A percentile compares a stretch with the other conserved stretches of the same genome.
Evolutionary conservation across 192 early-diverging fungal genomes (phyloP).

Genomic region (Rhizophagus prolifer): DNA sequence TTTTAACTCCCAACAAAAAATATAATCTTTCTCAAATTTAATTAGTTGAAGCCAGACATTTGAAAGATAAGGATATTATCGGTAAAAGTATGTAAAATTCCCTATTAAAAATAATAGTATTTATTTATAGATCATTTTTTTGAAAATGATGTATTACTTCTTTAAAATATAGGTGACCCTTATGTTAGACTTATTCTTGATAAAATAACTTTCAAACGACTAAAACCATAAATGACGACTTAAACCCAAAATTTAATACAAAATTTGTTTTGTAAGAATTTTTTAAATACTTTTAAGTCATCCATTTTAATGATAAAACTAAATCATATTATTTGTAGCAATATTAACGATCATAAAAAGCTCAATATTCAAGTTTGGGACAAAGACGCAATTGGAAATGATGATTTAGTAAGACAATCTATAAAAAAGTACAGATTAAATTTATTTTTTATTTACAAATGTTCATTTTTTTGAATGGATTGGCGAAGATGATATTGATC

Average conservation of each 20-base stretch:
- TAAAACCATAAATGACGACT: constrained; percentile 22
- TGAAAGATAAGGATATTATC: too few relatives aligned
- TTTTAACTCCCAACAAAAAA: too few relatives aligned
- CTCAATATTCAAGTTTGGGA: constrained; percentile 30
- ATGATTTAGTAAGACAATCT: constrained; percentile 12
- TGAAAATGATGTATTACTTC: neutral
- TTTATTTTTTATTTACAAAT: neutral
- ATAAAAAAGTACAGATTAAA: neutral
- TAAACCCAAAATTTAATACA: constrained; percentile 36
- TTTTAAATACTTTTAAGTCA: too few relatives aligned
- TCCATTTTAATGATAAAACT: neutral
- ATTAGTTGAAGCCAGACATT: too few relatives aligned
- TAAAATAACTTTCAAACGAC: constrained; percentile 36
- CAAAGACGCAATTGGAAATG: constrained; percentile 23
- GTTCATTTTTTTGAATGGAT: constrained; percentile 11
- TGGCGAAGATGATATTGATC: constrained; percentile 30
- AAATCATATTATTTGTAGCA: constrained; percentile 3
- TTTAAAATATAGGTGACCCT: neutral
- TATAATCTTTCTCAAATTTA: too few relatives aligned
- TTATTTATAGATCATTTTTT: constrained; percentile 17
- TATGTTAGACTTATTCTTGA: constrained; percentile 34
- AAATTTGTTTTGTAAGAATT: constrained; percentile 32
- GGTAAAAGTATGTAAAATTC: too few relatives aligned
- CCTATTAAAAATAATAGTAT: neutral
- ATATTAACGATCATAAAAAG: neutral